Conservation (phyloP, 768 basidiomycete species). For the Sarcodon aspratus region DNA sequence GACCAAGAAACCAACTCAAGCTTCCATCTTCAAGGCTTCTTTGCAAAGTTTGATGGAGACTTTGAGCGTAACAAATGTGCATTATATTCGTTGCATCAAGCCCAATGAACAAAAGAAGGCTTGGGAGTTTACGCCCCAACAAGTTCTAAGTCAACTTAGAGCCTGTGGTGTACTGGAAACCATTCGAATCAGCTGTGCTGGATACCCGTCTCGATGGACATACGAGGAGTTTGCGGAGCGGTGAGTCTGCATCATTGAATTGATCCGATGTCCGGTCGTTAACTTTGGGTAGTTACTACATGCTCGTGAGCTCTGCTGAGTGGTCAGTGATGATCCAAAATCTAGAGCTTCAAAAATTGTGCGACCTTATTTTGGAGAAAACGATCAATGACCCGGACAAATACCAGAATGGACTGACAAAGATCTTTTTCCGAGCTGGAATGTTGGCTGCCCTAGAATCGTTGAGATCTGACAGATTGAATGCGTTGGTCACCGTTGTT, state of each 20-base stretch:
- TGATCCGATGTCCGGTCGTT: constrained; percentile 5
- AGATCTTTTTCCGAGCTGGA: constrained; percentile 98
- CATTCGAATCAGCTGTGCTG: constrained; percentile 96
- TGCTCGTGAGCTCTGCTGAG: constrained; percentile 79
- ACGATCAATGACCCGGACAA: constrained; percentile 93
- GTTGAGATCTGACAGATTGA: constrained; percentile 77
- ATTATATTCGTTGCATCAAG: constrained; percentile 99
- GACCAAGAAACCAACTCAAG: constrained; percentile 90
- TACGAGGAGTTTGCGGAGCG: constrained; percentile 98
- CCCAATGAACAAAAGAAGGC: constrained; percentile 94
- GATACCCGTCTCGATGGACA: constrained; percentile 96
- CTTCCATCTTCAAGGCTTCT: constrained; percentile 96
- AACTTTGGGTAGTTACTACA: constrained; percentile 67
- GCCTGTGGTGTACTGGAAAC: constrained; percentile 99
- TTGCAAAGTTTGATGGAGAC: constrained; percentile 94
- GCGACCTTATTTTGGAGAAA: constrained; percentile 70
- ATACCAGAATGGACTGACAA: constrained; percentile 93
- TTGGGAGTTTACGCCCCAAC: constrained; percentile 94
- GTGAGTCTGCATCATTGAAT: constrained; percentile 30
- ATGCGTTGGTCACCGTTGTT: constrained; percentile 85
- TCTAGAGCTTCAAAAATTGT: constrained; percentile 71
- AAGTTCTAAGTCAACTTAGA: constrained; percentile 88
- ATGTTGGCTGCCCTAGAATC: constrained; percentile 96
- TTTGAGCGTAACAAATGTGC: constrained; percentile 92
- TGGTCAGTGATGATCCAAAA: constrained; percentile 84